phyloP scores from a whole-genome alignment of 169 alveolate species.

The Theileria orientalis region DNA sequence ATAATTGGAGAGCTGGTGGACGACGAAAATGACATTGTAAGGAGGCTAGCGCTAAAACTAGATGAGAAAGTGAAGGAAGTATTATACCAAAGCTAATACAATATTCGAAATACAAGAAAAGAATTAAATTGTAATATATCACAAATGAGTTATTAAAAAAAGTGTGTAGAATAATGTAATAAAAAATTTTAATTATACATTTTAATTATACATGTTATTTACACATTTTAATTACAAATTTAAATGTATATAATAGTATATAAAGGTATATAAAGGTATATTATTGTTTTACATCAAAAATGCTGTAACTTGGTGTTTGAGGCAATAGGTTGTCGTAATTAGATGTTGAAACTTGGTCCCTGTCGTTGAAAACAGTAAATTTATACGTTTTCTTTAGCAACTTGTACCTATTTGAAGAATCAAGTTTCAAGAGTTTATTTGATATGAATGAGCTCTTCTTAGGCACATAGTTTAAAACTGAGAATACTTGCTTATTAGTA shows the following conservation, averaged over 20 bases:
- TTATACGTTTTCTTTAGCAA: conserved; percentile 27
- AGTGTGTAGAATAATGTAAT: not conserved
- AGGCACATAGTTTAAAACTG: conserved; percentile 65
- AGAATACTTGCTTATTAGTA: conserved; percentile 67
- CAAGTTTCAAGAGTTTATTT: conserved; percentile 5
- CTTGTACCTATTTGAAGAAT: conserved; percentile 10
- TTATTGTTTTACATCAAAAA: conserved; percentile 14
- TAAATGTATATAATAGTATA: not conserved
- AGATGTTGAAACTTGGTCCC: conserved; percentile 20
- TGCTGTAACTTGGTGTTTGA: not conserved
- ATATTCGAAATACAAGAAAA: not conserved
- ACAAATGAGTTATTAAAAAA: not conserved
- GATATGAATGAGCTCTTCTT: conserved; percentile 48
- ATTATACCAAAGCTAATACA: conserved; percentile 1
- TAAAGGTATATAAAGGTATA: not conserved
- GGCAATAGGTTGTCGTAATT: not conserved
- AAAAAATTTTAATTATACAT: not conserved
- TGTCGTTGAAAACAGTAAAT: conserved; percentile 31
- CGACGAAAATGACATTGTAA: conserved; percentile 48
- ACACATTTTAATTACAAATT: no score
- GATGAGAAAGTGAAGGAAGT: conserved; percentile 36
- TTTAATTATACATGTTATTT: not conserved
- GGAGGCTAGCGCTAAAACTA: conserved; percentile 22
- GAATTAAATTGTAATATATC: not conserved
- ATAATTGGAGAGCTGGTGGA: conserved; percentile 58